Evolutionary conservation across 495 filamentous ascomycete genomes (phyloP).

Genomic region (Hyaloscypha variabilis): DNA sequence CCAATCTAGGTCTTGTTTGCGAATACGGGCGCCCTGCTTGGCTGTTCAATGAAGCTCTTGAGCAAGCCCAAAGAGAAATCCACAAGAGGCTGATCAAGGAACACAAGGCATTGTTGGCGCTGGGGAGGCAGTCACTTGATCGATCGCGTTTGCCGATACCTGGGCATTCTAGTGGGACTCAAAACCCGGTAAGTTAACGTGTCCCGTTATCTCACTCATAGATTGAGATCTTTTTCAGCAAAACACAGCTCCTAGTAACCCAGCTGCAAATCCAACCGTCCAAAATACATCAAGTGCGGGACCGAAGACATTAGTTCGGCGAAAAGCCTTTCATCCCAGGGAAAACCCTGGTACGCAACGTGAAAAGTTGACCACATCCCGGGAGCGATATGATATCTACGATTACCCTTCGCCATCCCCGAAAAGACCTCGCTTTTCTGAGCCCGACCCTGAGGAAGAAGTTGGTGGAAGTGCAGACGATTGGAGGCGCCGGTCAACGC

Average conservation of each 20-base stretch:
- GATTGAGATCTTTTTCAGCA: not conserved
- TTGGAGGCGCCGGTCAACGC: not conserved
- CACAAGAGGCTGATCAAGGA: not conserved
- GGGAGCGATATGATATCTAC: not conserved
- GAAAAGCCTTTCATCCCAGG: not conserved
- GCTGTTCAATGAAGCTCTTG: not conserved
- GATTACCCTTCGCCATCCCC: not conserved
- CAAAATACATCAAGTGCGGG: not conserved
- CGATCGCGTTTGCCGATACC: not conserved
- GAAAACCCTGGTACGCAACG: not conserved
- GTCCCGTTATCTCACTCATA: not conserved
- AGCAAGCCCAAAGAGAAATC: not conserved
- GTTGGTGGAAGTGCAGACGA: not conserved
- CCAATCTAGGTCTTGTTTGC: not conserved
- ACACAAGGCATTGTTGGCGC: not conserved
- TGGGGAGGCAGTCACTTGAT: not conserved
- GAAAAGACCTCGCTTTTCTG: not conserved
- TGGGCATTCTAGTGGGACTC: too few relatives aligned
- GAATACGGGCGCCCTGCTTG: not conserved
- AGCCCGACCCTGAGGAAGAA: not conserved
- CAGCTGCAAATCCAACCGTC: not conserved
- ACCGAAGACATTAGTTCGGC: not conserved
- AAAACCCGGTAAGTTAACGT: not conserved
- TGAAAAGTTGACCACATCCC: not conserved
- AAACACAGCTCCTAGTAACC: not conserved